phyloP scores from a whole-genome alignment of 2,329 filamentous ascomycete genomes.

The Polytolypa hystricis region DNA sequence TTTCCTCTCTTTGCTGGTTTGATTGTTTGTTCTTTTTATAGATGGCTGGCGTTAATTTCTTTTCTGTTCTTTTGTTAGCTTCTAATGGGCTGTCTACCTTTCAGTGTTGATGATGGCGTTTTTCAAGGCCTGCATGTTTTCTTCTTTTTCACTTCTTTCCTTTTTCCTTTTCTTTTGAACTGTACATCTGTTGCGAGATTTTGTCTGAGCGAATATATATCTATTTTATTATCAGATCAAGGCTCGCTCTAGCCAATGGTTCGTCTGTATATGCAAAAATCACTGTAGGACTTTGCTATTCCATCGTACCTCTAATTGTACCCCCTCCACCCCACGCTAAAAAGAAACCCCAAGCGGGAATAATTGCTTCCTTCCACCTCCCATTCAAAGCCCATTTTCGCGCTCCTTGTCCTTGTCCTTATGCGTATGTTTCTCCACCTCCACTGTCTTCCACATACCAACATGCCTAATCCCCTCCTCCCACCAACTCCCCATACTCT shows the following conservation, averaged over 20 bases:
- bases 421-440: neutral
- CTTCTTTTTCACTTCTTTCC: slow-evolving; percentile 11
- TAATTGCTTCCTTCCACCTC: too few species aligned
- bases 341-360: too few species aligned
- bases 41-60: slow-evolving; percentile 1
- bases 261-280: neutral
- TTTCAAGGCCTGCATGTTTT: neutral
- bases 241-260: neutral
- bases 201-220: neutral
- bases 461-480: slow-evolving; percentile 80
- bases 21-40: neutral
- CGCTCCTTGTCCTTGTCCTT: too few species aligned
- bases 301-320: too few species aligned
- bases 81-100: too few species aligned
- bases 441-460: slow-evolving; percentile 58
- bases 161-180: slow-evolving; percentile 1
- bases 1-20: too few species aligned
- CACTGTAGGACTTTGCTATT: too few species aligned
- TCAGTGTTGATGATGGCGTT: neutral
- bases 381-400: too few species aligned
- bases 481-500: slow-evolving; percentile 62
- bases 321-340: too few species aligned
- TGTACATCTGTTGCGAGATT: neutral
- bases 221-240: neutral
- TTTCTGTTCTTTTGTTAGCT: neutral